A percentile compares a stretch with the other conserved stretches of the same genome.
Evolutionary conservation across 1,284 basidiomycete species (phyloP).

Genomic region (Trichosporon sp.): DNA sequence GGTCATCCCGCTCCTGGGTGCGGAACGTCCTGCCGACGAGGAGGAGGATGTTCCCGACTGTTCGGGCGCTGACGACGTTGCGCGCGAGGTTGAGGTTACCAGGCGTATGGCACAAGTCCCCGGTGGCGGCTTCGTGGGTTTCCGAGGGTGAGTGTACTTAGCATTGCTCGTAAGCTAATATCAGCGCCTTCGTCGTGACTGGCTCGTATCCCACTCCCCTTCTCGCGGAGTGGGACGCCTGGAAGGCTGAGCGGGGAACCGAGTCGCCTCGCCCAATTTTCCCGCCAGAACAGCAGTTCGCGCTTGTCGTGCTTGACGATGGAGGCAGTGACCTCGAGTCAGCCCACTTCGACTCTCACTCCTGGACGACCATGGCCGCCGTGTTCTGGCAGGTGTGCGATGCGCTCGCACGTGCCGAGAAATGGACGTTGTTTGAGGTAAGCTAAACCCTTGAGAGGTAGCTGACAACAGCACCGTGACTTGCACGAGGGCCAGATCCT

Average conservation of each 20-base stretch:
- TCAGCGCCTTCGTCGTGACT: slow-evolving; percentile 74
- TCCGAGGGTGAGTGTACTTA: slow-evolving; percentile 62
- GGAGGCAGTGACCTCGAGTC: slow-evolving; percentile 87
- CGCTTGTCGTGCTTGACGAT: slow-evolving; percentile 83
- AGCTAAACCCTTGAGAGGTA: neutral
- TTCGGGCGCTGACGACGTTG: slow-evolving; percentile 72
- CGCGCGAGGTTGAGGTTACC: slow-evolving; percentile 86
- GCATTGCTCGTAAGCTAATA: slow-evolving; percentile 19
- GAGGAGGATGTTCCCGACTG: slow-evolving; percentile 58
- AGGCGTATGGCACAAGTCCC: slow-evolving; percentile 68
- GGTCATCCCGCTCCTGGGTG: slow-evolving; percentile 37
- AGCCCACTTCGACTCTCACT: slow-evolving; percentile 66
- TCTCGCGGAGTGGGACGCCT: slow-evolving; percentile 84
- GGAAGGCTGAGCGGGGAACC: slow-evolving; percentile 68
- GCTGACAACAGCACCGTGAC: slow-evolving; percentile 79
- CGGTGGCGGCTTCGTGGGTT: slow-evolving; percentile 73
- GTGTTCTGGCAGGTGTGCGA: slow-evolving; percentile 88
- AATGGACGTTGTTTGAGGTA: slow-evolving; percentile 81
- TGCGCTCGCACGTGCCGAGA: slow-evolving; percentile 76
- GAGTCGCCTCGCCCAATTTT: slow-evolving; percentile 84
- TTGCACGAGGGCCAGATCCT: slow-evolving; percentile 98
- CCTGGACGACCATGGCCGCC: slow-evolving; percentile 83
- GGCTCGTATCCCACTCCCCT: slow-evolving; percentile 79
- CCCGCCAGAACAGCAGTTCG: slow-evolving; percentile 74
- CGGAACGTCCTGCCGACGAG: slow-evolving; percentile 21